Evolutionary conservation across 495 filamentous ascomycete species (phyloP).

Genomic region (Xylaria cubensis): DNA sequence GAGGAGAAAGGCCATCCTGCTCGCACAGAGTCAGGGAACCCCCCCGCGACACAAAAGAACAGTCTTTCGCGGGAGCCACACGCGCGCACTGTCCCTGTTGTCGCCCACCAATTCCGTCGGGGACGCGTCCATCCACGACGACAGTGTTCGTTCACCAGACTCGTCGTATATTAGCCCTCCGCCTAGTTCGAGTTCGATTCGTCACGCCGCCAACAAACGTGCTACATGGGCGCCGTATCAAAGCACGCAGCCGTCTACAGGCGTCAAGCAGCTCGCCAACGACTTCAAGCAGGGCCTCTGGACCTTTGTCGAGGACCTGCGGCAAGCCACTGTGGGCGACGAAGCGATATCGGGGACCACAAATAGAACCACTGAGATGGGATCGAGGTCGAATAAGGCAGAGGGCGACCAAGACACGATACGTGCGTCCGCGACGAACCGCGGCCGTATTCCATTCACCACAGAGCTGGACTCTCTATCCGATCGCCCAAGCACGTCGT

Average conservation of each 20-base stretch:
- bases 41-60: slow-evolving; percentile 51
- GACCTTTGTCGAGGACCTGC: slow-evolving; percentile 94
- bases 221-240: slow-evolving; percentile 56
- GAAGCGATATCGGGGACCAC: slow-evolving; percentile 69
- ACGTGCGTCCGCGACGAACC: slow-evolving; percentile 40
- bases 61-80: slow-evolving; percentile 64
- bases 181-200: slow-evolving; percentile 32
- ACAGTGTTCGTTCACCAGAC: slow-evolving; percentile 36
- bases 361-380: slow-evolving; percentile 40
- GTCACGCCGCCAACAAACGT: slow-evolving; percentile 46
- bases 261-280: slow-evolving; percentile 82
- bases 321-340: slow-evolving; percentile 94
- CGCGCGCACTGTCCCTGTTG: slow-evolving; percentile 80
- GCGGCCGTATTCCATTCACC: slow-evolving; percentile 38
- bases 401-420: slow-evolving; percentile 47
- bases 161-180: slow-evolving; percentile 35
- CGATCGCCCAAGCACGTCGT: slow-evolving; percentile 33
- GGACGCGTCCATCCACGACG: slow-evolving; percentile 39
- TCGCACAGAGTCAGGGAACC: slow-evolving; percentile 63
- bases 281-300: slow-evolving; percentile 90
- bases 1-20: slow-evolving; percentile 64
- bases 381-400: slow-evolving; percentile 37
- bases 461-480: slow-evolving; percentile 29
- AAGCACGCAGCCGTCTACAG: slow-evolving; percentile 39
- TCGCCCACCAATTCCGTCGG: slow-evolving; percentile 62